A percentile compares a stretch with the other conserved stretches of the same genome.
Evolutionary conservation across 805 yeast genomes (phyloP).

Genomic region (Candida chilensis): DNA sequence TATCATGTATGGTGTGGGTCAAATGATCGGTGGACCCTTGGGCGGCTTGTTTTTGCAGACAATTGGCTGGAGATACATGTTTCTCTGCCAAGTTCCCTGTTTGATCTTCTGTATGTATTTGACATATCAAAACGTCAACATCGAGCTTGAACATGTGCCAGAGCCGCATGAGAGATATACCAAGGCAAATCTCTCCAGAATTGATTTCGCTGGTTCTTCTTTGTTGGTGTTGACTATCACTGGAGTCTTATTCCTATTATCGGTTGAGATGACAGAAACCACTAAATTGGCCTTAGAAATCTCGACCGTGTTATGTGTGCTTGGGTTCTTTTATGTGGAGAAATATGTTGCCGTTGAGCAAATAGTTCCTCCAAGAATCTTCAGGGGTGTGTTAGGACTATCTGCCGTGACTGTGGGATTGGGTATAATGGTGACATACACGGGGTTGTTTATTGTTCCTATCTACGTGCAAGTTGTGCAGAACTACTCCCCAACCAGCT

Average conservation of each 20-base stretch:
- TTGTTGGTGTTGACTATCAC: constrained; percentile 20
- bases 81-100: constrained; percentile 28
- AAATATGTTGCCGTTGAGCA: constrained; percentile 21
- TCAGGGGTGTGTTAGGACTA: constrained; percentile 26
- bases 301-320: constrained; percentile 4
- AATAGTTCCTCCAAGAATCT: constrained; percentile 26
- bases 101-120: constrained; percentile 14
- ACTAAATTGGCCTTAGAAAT: constrained; percentile 4
- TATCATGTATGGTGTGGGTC: constrained; percentile 24
- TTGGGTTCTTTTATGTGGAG: constrained; percentile 20
- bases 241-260: constrained; percentile 20
- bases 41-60: constrained; percentile 27
- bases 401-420: constrained; percentile 25
- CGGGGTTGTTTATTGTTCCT: constrained; percentile 25
- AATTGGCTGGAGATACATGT: constrained; percentile 37
- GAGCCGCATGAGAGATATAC: constrained; percentile 16
- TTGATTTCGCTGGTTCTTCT: constrained; percentile 32
- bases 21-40: constrained; percentile 32
- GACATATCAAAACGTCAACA: constrained; percentile 17
- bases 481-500: constrained; percentile 20
- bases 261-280: constrained; percentile 8
- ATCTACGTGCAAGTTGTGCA: constrained; percentile 34
- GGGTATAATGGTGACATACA: constrained; percentile 24
- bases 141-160: constrained; percentile 16
- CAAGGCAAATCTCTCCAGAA: constrained; percentile 18